Base-by-base conservation (phyloP, 192 early-diverging fungal genomes). In the Chytriomyces confervae region DNA sequence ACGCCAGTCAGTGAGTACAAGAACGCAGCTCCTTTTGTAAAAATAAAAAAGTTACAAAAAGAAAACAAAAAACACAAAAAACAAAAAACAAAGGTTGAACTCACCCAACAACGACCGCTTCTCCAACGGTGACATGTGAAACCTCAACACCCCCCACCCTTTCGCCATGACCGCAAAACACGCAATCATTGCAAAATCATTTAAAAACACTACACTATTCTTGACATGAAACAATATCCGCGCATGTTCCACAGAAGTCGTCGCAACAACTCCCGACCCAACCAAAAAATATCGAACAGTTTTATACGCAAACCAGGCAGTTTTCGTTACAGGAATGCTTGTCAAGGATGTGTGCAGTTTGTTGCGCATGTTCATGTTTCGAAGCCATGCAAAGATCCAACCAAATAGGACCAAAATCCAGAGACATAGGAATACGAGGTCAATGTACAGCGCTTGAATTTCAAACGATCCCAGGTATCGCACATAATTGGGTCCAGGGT, bases 311-410 rank as follows among this genome's bases (percentile, higher is more conserved):
- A 68, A 43, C 43, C 46, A 68, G 16, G 46, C 6, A 20, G 44
- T 3, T 13, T 48, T 29, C 8, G 29, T 46, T 5, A 68, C 66
- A 11, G 66, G 66, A 45, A 68, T 68, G 24, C 36, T 10, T 11
- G 43, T n/a, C 8, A 68, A 46, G 10, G 11, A 48, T 45, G 29
- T 44, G 44, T 68, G 66, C 16, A 68, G 44, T 23, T 68, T 68
- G 44, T 68, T 68, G 10, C 66, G 66, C 66, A 68, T 68, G 44
- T 68, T 68, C 43, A 20, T n/a, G 44, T 68, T 43, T 11, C 29
- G 27, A 13, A 68, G 11, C 66, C 27, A 68, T 13, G 9, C 9
- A 48, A 20, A 9, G 47, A 68, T 7, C 66, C 66, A 68, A 11
- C 11, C 46, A 48, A 29, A 4, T 2, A 11, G 11, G 29, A 48